These are phyloP conservation scores for Avena atlantica DNA, from an alignment of 176 grass and related monocot genomes.

Conservation along the genomic window DNA sequence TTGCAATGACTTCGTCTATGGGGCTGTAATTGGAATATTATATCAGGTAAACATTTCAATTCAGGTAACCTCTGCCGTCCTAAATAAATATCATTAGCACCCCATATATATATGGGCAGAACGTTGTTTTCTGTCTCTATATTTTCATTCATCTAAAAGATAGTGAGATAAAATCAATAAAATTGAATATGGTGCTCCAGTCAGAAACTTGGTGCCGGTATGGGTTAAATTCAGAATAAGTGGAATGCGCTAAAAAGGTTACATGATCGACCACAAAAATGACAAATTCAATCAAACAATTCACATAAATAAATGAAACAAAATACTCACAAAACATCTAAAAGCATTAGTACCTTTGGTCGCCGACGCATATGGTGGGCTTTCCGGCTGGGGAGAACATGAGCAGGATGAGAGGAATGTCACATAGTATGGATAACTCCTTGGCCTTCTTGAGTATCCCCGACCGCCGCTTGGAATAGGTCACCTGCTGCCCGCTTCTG, in stretches of 20 bases:
- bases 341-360: slow-evolving; percentile 15
- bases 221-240: background rate
- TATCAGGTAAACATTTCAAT: background rate
- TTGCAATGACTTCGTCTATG: slow-evolving; percentile 65
- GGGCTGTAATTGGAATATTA: slow-evolving; percentile 47
- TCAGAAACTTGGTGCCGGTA: background rate
- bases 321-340: background rate
- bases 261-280: background rate
- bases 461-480: slow-evolving; percentile 69
- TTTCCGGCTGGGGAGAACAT: slow-evolving; percentile 75
- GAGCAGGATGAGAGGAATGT: slow-evolving; percentile 68
- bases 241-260: background rate
- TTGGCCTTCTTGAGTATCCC: slow-evolving; percentile 82
- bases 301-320: background rate
- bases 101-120: background rate
- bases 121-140: background rate
- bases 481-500: slow-evolving; percentile 54
- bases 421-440: slow-evolving; percentile 77
- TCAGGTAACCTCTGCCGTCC: background rate
- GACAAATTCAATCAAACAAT: background rate
- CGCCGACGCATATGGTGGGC: slow-evolving; percentile 65
- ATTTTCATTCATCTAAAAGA: background rate
- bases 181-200: background rate
- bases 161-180: background rate
- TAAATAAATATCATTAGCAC: background rate